These are phyloP conservation scores for Myxozyma kluyveri DNA, from an alignment of 805 yeast genomes.

Conservation along the genomic window DNA sequence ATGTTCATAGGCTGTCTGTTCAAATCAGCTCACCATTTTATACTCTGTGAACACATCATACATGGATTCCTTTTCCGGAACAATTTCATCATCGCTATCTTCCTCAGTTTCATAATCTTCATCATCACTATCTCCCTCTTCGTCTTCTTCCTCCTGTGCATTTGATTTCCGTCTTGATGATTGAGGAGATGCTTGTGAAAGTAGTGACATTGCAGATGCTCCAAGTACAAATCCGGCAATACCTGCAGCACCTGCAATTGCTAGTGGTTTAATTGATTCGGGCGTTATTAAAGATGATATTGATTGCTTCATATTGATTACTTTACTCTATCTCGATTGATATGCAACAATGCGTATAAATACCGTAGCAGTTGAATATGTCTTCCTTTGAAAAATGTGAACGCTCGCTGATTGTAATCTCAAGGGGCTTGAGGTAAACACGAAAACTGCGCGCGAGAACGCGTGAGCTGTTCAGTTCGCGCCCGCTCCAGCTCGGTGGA, in stretches of 20 bases:
- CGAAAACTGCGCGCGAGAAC: too few species aligned
- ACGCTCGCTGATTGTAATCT: too few species aligned
- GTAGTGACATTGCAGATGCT: constrained; percentile 1
- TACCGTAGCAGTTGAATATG: too few species aligned
- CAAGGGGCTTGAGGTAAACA: too few species aligned
- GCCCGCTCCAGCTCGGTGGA: too few species aligned
- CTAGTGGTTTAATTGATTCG: neutral
- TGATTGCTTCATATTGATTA: too few species aligned
- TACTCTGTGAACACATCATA: constrained; percentile 17
- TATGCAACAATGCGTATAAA: too few species aligned
- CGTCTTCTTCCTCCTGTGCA: constrained; percentile 6
- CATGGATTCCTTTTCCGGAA: constrained; percentile 1
- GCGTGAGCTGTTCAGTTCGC: too few species aligned
- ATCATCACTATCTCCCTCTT: constrained; percentile 12
- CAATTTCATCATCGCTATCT: constrained; percentile 2
- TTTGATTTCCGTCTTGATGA: neutral
- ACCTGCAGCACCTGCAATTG: constrained; percentile 6
- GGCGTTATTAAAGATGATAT: neutral
- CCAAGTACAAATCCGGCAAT: constrained; percentile 14
- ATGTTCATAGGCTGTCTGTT: neutral
- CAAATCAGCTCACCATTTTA: constrained; percentile 30
- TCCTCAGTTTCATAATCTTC: constrained; percentile 12
- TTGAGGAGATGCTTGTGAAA: neutral
- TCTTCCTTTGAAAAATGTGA: too few species aligned
- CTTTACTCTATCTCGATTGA: too few species aligned